These are phyloP conservation scores for Suhomyces yuchorum DNA, from an alignment of 1,139 yeast species.

Conservation along the genomic window DNA sequence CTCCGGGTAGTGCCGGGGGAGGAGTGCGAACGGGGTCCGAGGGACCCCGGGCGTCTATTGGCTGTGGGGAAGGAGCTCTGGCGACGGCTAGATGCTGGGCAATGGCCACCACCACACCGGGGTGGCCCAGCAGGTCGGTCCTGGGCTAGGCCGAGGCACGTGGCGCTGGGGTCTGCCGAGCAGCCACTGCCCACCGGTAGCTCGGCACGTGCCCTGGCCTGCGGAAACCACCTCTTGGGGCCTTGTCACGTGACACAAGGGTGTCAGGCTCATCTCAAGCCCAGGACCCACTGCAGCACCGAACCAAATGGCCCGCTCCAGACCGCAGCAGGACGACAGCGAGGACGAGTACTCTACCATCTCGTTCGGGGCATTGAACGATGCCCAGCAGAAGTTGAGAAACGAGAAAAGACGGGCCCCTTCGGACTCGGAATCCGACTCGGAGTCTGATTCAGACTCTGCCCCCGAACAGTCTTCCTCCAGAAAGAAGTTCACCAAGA, in stretches of 20 bases:
- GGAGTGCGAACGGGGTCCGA: conserved; percentile 6
- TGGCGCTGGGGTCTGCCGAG: too few relatives aligned
- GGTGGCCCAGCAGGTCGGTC: too few relatives aligned
- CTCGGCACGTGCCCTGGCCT: too few relatives aligned
- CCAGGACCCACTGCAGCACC: too few relatives aligned
- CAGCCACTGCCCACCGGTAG: too few relatives aligned
- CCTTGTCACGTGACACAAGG: not conserved
- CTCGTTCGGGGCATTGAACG: conserved; percentile 21
- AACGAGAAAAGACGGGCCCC: conserved; percentile 2
- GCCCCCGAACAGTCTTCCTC: conserved; percentile 20
- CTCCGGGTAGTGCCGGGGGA: conserved; percentile 8
- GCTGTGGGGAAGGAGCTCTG: not conserved
- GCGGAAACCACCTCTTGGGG: too few relatives aligned
- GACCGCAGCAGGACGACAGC: conserved; percentile 22
- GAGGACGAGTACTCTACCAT: conserved; percentile 38
- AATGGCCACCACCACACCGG: too few relatives aligned
- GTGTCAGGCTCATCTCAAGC: conserved; percentile 1
- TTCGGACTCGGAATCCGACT: conserved; percentile 16
- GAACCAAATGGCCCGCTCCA: not conserved
- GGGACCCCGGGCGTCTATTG: conserved; percentile 4
- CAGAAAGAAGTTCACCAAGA: conserved; percentile 9
- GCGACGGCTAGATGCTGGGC: too few relatives aligned
- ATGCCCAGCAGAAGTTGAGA: conserved; percentile 45
- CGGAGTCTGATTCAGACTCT: conserved; percentile 13
- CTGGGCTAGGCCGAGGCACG: too few relatives aligned